Base-by-base conservation (phyloP, 2,329 filamentous ascomycete genomes). In the Aspergillus fructus region DNA sequence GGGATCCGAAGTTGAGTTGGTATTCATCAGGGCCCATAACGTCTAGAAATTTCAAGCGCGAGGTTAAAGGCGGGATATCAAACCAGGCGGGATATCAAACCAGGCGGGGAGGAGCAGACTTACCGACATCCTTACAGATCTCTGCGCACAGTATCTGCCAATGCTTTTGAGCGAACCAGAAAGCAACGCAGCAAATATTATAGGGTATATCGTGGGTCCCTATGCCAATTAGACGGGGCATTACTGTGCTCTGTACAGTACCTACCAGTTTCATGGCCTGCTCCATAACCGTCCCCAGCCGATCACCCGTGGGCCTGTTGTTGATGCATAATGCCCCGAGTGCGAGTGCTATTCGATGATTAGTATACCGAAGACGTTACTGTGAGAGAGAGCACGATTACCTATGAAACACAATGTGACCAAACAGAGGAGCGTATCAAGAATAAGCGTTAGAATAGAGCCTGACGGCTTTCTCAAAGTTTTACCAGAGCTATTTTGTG, bases 11-110 rank as follows among this genome's bases (percentile, higher is more conserved):
- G 55, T 58, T 1, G 55, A 50, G 12, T 58, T 58, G 39, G 55
- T 58, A 41, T 58, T 58, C 55, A 58, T 58, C 30, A 58, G 34
- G 19, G 55, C 55, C 55, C 55, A 58, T 24, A 58, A 24, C 23
- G 50, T 53, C 55, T 58, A 46, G 2, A 15, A 30, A 45, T 34
- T 34, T 2, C 23, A 43, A 19, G 13, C 17, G 23, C 23, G 39
- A 46, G 11, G 12, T 40, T 50, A 50, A 13, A 34, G 33, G 42
- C 21, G 12, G 23, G 42, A 27, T 13, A 27, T 5, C 6, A 4
- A 45, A 6, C 21, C 27, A n/a, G 23, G 15, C 9, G 12, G 42
- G 12, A n/a, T n/a, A n/a, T n/a, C n/a, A n/a, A n/a, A n/a, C n/a
- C n/a, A n/a, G n/a, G n/a, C n/a, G n/a, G n/a, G n/a, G 7, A 48